Percentiles rank a stretch among this genome's conserved stretches.
Conservation (phyloP, 495 filamentous ascomycete genomes). For the Friedmanniomyces simplex region DNA sequence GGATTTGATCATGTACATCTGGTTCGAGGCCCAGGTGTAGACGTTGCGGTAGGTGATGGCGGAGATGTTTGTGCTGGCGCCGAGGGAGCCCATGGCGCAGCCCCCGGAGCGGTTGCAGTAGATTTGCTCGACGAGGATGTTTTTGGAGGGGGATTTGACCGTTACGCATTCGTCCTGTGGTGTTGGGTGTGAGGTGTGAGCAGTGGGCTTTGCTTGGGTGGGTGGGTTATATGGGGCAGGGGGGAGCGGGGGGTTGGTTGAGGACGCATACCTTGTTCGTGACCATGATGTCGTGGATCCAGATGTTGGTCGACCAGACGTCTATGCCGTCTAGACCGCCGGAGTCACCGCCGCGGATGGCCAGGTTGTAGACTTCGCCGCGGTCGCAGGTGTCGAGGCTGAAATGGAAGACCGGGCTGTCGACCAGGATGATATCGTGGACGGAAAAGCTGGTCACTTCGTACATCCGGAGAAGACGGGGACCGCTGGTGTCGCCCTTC, state of each 20-base stretch:
- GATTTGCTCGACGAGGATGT: slow-evolving; percentile 31
- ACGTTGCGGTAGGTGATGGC: slow-evolving; percentile 26
- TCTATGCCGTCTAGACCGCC: slow-evolving; percentile 33
- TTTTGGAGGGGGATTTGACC: slow-evolving; percentile 19
- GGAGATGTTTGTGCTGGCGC: slow-evolving; percentile 22
- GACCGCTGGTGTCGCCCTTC: slow-evolving; percentile 22
- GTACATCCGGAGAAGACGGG: slow-evolving; percentile 28
- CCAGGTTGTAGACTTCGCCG: slow-evolving; percentile 31
- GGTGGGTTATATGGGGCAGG: no score
- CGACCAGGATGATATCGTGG: slow-evolving; percentile 31
- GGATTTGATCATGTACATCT: slow-evolving; percentile 54
- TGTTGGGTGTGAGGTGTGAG: not conserved
- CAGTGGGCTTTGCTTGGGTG: no score
- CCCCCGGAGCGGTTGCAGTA: slow-evolving; percentile 43
- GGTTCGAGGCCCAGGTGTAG: slow-evolving; percentile 35
- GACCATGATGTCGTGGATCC: slow-evolving; percentile 30
- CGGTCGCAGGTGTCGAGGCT: slow-evolving; percentile 30
- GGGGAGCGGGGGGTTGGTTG: no score
- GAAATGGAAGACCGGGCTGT: slow-evolving; percentile 32
- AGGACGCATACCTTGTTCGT: slow-evolving; percentile 30
- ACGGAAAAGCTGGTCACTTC: slow-evolving; percentile 25
- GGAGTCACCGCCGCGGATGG: slow-evolving; percentile 27
- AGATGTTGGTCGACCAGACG: slow-evolving; percentile 28
- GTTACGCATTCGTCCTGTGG: slow-evolving; percentile 28
- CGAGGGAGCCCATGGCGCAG: slow-evolving; percentile 26